Evolutionary conservation across 331 rosid species (phyloP).

Genomic region (Stylosanthes scabra): DNA sequence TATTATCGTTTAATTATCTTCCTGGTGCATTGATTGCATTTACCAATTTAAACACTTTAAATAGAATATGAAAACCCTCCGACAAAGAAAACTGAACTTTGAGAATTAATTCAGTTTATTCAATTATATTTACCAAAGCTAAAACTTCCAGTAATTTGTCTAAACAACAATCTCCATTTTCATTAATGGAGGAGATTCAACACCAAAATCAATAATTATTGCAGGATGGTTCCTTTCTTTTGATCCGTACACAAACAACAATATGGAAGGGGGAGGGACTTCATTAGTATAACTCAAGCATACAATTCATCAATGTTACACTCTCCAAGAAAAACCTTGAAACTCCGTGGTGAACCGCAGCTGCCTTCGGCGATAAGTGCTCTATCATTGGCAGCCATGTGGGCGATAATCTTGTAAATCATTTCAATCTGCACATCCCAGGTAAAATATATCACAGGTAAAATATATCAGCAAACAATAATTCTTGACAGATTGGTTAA

Average conservation of each 20-base stretch:
- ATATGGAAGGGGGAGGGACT: background rate
- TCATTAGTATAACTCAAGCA: slow-evolving; percentile 40
- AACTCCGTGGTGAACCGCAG: slow-evolving; percentile 91
- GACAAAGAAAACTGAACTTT: too few relatives aligned
- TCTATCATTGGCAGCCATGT: slow-evolving; percentile 96
- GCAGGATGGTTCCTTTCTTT: slow-evolving; percentile 21
- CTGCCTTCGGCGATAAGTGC: slow-evolving; percentile 87
- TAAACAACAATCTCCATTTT: slow-evolving; percentile 17
- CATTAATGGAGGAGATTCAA: slow-evolving; percentile 20
- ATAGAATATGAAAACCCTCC: too few relatives aligned
- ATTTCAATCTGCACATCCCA: slow-evolving; percentile 71
- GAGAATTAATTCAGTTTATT: too few relatives aligned
- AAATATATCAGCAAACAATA: slow-evolving; percentile 23
- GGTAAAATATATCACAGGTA: slow-evolving; percentile 12
- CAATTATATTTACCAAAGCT: background rate
- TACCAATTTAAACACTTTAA: too few relatives aligned
- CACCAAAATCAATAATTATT: slow-evolving; percentile 44
- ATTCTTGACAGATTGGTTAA: background rate
- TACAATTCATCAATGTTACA: slow-evolving; percentile 75
- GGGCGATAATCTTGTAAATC: slow-evolving; percentile 86
- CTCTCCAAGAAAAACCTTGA: slow-evolving; percentile 81
- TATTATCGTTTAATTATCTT: too few relatives aligned
- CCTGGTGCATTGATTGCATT: too few relatives aligned
- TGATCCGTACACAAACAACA: slow-evolving; percentile 11
- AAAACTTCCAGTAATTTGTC: slow-evolving; percentile 15